These are phyloP conservation scores for Excoecaria cochinchinensis DNA, from an alignment of 345 rosid genomes.

Conservation along the genomic window DNA sequence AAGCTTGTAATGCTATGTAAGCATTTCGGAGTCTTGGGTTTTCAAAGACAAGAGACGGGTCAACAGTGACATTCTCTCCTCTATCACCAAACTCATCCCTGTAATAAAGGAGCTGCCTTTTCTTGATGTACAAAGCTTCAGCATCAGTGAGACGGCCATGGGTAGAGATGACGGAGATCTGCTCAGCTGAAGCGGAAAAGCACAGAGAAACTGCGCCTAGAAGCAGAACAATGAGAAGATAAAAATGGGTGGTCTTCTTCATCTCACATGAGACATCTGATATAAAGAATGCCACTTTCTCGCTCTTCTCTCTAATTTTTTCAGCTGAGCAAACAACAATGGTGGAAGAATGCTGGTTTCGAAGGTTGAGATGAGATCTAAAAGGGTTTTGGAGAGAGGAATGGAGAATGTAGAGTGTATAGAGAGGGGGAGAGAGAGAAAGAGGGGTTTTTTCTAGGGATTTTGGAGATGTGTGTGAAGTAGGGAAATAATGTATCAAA, in stretches of 20 bases:
- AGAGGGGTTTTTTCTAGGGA: constrained; percentile 37
- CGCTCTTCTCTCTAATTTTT: not conserved
- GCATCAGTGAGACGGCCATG: constrained; percentile 57
- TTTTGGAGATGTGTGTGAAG: constrained; percentile 34
- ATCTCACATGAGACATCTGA: constrained; percentile 79
- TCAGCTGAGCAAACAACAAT: not conserved
- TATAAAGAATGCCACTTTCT: constrained; percentile 28
- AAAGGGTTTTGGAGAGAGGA: too few species aligned
- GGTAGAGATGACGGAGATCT: constrained; percentile 28
- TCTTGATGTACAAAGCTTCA: constrained; percentile 60
- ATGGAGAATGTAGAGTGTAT: not conserved
- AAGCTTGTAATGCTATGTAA: constrained; percentile 30
- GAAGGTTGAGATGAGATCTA: constrained; percentile 16
- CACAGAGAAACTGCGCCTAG: constrained; percentile 1
- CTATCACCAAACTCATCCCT: constrained; percentile 81
- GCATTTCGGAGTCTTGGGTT: constrained; percentile 23
- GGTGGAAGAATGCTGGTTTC: not conserved
- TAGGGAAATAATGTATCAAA: constrained; percentile 34
- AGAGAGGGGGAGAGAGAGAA: constrained; percentile 9
- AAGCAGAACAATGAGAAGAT: constrained; percentile 22
- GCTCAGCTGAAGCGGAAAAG: constrained; percentile 29
- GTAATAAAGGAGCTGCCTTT: constrained; percentile 90
- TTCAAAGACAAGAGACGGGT: constrained; percentile 25
- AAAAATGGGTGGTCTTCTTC: constrained; percentile 51
- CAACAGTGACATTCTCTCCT: constrained; percentile 74